Evolutionary conservation across 345 rosid genomes (phyloP).

Genomic region (Ricinus communis): DNA sequence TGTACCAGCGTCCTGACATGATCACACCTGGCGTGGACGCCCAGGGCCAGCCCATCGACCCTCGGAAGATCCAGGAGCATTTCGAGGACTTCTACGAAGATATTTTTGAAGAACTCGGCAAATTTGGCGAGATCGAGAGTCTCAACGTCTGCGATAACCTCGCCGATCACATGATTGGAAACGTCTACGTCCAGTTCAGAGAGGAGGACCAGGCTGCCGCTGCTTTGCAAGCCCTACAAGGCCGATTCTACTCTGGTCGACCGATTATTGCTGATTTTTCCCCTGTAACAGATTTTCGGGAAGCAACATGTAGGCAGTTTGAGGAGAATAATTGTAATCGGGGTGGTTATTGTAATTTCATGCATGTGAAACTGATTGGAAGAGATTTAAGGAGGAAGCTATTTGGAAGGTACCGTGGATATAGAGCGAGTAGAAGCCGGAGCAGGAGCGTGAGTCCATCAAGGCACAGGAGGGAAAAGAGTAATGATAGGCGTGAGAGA

Average conservation of each 20-base stretch:
- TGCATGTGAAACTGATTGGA: constrained; percentile 86
- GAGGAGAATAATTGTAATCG: constrained; percentile 90
- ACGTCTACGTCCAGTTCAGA: constrained; percentile 81
- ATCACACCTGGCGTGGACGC: constrained; percentile 80
- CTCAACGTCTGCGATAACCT: constrained; percentile 88
- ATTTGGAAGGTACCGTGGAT: constrained; percentile 64
- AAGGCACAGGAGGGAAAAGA: constrained; percentile 51
- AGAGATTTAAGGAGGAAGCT: constrained; percentile 73
- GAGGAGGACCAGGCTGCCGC: constrained; percentile 95
- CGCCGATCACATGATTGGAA: constrained; percentile 90
- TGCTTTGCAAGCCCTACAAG: constrained; percentile 69
- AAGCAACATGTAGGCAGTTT: constrained; percentile 82
- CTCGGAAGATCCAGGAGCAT: constrained; percentile 69
- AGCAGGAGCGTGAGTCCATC: constrained; percentile 59
- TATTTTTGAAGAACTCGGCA: constrained; percentile 79
- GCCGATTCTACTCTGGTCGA: constrained; percentile 83
- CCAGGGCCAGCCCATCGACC: constrained; percentile 64
- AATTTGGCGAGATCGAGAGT: constrained; percentile 85
- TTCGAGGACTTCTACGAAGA: constrained; percentile 88
- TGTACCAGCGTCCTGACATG: constrained; percentile 89
- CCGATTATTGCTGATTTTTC: constrained; percentile 93
- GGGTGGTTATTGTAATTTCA: constrained; percentile 86
- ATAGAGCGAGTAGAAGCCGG: constrained; percentile 54
- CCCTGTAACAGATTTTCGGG: constrained; percentile 88
- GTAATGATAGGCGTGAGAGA: constrained; percentile 24